These are phyloP conservation scores for Boletales sp. DNA, from an alignment of 768 basidiomycete species.

Conservation along the genomic window DNA sequence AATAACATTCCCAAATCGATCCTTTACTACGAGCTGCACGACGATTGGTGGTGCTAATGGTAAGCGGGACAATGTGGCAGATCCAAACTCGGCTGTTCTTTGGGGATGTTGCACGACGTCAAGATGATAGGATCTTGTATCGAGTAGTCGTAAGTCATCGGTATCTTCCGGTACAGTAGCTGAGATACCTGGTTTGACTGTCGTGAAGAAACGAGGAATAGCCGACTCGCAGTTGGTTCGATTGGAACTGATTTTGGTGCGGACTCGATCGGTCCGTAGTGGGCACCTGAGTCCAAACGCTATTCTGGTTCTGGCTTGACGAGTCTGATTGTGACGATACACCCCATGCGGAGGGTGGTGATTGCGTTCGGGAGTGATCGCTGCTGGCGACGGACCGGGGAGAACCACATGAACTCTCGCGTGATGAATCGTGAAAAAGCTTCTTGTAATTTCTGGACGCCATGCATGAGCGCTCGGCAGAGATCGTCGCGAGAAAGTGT, in stretches of 20 bases:
- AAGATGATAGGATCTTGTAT: conserved; percentile 65
- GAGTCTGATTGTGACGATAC: conserved; percentile 36
- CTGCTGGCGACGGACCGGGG: conserved; percentile 37
- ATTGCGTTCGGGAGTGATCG: conserved; percentile 45
- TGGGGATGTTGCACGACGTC: conserved; percentile 85
- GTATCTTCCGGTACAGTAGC: conserved; percentile 8
- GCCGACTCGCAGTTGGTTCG: conserved; percentile 50
- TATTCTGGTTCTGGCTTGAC: conserved; percentile 20
- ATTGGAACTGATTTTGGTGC: conserved; percentile 33
- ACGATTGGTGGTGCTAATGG: conserved; percentile 84
- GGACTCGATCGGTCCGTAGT: conserved; percentile 32
- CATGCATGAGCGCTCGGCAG: conserved; percentile 11
- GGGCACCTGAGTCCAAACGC: conserved; percentile 26
- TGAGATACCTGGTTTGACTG: conserved; percentile 48
- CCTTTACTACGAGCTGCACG: conserved; percentile 72
- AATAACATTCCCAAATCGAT: conserved; percentile 65
- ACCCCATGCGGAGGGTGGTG: conserved; percentile 43
- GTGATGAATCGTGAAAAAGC: conserved; percentile 30
- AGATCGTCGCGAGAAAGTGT: conserved; percentile 5
- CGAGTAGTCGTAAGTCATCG: conserved; percentile 16
- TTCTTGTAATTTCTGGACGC: conserved; percentile 29
- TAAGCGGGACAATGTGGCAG: conserved; percentile 68
- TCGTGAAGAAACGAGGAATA: conserved; percentile 57
- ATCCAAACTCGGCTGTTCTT: conserved; percentile 78
- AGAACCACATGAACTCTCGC: conserved; percentile 28